phyloP scores from a whole-genome alignment of 805 yeast species.

The Saturnispora zaruensis region DNA sequence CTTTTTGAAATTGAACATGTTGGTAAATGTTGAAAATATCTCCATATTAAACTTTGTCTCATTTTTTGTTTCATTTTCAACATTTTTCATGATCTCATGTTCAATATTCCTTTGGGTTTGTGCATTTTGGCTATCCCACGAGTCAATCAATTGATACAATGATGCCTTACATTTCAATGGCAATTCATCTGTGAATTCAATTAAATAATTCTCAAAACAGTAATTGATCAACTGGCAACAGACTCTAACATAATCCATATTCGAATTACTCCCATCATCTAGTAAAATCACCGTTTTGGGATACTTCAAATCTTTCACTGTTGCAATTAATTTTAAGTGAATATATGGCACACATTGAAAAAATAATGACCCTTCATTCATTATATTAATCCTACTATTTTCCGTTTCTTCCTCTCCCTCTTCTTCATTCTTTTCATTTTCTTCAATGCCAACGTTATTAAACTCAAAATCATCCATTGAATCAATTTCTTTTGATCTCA shows the following conservation, averaged over 20 bases:
- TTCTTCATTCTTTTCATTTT: not conserved
- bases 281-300: conserved; percentile 19
- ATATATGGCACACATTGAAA: conserved; percentile 31
- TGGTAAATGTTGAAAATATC: conserved; percentile 54
- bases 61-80: conserved; percentile 25
- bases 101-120: conserved; percentile 33
- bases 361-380: conserved; percentile 28
- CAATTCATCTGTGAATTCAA: conserved; percentile 27
- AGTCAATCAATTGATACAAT: conserved; percentile 25
- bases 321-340: conserved; percentile 21
- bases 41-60: conserved; percentile 32
- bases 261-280: conserved; percentile 6
- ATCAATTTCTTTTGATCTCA: conserved; percentile 29
- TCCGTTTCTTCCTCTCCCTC: conserved; percentile 3
- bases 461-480: conserved; percentile 11
- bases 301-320: conserved; percentile 20
- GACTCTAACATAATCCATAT: conserved; percentile 26
- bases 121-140: conserved; percentile 32
- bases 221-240: conserved; percentile 28
- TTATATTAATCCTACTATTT: conserved; percentile 20
- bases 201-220: conserved; percentile 28
- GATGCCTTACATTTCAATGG: conserved; percentile 29
- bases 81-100: conserved; percentile 30
- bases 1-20: conserved; percentile 41
- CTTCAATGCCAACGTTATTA: conserved; percentile 23